Conservation (phyloP, 345 rosid genomes). For the Gossypium sturtianum region DNA sequence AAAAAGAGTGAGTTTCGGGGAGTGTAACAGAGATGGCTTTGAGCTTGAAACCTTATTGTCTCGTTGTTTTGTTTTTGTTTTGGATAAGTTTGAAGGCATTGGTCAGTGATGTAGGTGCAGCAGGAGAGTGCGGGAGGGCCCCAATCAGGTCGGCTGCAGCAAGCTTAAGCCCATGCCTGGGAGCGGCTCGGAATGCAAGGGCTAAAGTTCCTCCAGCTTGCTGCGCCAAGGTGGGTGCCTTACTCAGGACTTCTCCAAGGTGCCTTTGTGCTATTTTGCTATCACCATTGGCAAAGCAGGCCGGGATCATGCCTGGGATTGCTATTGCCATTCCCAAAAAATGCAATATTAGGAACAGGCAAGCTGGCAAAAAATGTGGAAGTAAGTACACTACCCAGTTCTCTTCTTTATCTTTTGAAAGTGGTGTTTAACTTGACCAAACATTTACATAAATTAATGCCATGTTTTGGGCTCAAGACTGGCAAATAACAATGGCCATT, state of each 20-base stretch:
- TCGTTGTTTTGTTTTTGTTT: conserved; percentile 14
- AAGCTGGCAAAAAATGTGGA: conserved; percentile 74
- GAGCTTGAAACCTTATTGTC: not conserved
- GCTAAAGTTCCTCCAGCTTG: conserved; percentile 56
- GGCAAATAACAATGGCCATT: not conserved
- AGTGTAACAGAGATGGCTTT: not conserved
- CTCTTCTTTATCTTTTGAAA: not conserved
- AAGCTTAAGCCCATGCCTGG: conserved; percentile 68
- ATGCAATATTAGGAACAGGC: conserved; percentile 71
- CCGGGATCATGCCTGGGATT: conserved; percentile 68
- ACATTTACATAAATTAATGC: not conserved
- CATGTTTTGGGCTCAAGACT: not conserved
- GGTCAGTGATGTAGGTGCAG: conserved; percentile 26
- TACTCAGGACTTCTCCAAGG: conserved; percentile 58
- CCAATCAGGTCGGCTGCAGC: conserved; percentile 63
- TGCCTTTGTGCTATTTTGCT: conserved; percentile 72
- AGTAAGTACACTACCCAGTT: conserved; percentile 31
- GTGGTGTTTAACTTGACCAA: too few relatives aligned
- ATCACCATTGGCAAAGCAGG: conserved; percentile 74
- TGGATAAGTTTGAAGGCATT: conserved; percentile 22
- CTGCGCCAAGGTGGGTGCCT: conserved; percentile 61
- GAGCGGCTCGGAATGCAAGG: conserved; percentile 39
- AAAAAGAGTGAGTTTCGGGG: not conserved
- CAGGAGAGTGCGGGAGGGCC: conserved; percentile 68
- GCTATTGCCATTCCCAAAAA: conserved; percentile 76